Conservation (phyloP, 2,329 filamentous ascomycete genomes). For the Aspergillus udagawae region DNA sequence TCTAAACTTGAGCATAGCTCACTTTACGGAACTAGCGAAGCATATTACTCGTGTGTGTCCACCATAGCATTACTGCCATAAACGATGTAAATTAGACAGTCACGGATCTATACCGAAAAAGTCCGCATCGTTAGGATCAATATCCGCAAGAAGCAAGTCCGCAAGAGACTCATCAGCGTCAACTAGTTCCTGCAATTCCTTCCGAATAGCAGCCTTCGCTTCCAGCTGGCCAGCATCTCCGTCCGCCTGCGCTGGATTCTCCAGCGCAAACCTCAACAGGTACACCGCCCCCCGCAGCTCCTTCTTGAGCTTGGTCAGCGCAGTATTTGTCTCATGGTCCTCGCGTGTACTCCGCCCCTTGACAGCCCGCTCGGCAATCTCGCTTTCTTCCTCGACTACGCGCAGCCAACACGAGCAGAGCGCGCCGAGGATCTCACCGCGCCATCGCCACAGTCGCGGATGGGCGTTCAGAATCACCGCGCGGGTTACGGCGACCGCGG, state of each 20-base stretch:
- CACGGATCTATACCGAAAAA: constrained; percentile 11
- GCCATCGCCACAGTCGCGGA: constrained; percentile 62
- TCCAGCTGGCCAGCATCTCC: constrained; percentile 16
- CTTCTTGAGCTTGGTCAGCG: constrained; percentile 20
- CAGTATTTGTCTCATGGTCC: constrained; percentile 1
- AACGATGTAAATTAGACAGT: not conserved
- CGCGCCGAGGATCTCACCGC: constrained; percentile 60
- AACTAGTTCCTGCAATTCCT: constrained; percentile 33
- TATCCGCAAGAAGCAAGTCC: constrained; percentile 22
- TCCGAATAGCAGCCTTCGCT: constrained; percentile 27
- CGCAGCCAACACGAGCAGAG: constrained; percentile 62
- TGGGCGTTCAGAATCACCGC: constrained; percentile 61
- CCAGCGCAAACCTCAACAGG: constrained; percentile 28
- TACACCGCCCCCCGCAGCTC: constrained; percentile 26
- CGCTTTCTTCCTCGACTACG: constrained; percentile 37
- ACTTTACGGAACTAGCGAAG: not conserved
- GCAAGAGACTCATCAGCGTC: constrained; percentile 31
- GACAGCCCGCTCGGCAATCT: constrained; percentile 4
- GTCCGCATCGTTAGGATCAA: constrained; percentile 15
- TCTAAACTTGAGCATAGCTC: not conserved
- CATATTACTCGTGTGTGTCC: not conserved
- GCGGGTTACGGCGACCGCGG: constrained; percentile 53
- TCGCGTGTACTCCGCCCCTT: not conserved
- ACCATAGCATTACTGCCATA: not conserved
- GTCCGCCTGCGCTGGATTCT: constrained; percentile 20